A percentile compares a stretch with the other conserved stretches of the same genome.
phyloP scores from a whole-genome alignment of 2,329 filamentous ascomycete species.

The Metarhizium rileyi region DNA sequence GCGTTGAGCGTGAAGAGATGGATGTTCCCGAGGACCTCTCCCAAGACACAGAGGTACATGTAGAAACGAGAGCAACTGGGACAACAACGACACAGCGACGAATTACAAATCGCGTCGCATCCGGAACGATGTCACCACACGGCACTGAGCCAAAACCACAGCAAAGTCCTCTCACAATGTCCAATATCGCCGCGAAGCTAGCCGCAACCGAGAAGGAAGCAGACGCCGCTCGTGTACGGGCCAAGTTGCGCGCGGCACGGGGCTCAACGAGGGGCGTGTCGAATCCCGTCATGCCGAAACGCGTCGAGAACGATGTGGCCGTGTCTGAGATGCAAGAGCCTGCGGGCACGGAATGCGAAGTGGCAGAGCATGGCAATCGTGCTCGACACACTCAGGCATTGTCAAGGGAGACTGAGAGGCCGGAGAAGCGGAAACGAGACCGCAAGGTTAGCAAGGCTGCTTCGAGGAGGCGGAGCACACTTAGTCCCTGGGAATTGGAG shows the following conservation, averaged over 20 bases:
- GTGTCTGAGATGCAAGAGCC: background rate
- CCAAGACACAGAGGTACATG: background rate
- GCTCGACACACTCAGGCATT: conserved; percentile 14
- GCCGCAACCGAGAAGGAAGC: conserved; percentile 55
- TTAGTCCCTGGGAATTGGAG: conserved; percentile 67
- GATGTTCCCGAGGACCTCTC: conserved; percentile 1
- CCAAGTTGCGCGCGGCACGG: conserved; percentile 49
- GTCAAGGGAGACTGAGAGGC: conserved; percentile 13
- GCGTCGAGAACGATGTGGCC: background rate
- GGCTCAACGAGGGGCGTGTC: conserved; percentile 22
- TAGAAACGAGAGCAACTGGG: background rate
- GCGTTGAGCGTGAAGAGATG: background rate
- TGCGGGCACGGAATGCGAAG: background rate
- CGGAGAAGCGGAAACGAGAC: conserved; percentile 39
- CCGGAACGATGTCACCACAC: background rate
- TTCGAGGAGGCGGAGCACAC: conserved; percentile 60
- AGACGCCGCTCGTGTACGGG: conserved; percentile 51
- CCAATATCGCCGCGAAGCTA: conserved; percentile 52
- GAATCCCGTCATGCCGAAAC: conserved; percentile 15
- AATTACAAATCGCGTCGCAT: background rate
- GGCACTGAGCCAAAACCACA: conserved; percentile 19
- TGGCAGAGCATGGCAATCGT: conserved; percentile 22
- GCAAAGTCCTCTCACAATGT: conserved; percentile 51
- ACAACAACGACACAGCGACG: background rate
- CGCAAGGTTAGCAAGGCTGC: conserved; percentile 44